Conservation (phyloP, 2,329 filamentous ascomycete species). For the Lojkania enalia region DNA sequence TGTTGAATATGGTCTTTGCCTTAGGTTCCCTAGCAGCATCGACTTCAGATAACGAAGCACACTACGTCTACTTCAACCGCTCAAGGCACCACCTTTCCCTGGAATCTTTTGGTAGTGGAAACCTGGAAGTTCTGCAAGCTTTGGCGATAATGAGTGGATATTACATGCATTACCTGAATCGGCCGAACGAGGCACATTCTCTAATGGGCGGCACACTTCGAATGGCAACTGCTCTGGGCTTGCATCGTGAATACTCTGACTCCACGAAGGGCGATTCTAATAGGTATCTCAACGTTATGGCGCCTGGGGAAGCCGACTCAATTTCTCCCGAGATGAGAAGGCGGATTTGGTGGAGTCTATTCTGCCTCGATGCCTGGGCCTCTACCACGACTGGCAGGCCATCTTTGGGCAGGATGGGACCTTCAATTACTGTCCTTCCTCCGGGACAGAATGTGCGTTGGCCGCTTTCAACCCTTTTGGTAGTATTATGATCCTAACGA, state of each 20-base stretch:
- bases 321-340: slow-evolving; percentile 46
- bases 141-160: slow-evolving; percentile 72
- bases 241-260: slow-evolving; percentile 66
- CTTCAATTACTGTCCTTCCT: slow-evolving; percentile 44
- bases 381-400: slow-evolving; percentile 50
- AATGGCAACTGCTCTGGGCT: slow-evolving; percentile 73
- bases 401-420: slow-evolving; percentile 43
- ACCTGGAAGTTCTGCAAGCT: slow-evolving; percentile 74
- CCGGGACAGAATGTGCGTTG: slow-evolving; percentile 39
- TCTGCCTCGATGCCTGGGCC: slow-evolving; percentile 50
- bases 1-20: slow-evolving; percentile 76
- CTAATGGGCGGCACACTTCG: slow-evolving; percentile 71
- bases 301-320: slow-evolving; percentile 34
- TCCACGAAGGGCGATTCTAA: slow-evolving; percentile 14
- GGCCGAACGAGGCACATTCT: slow-evolving; percentile 75
- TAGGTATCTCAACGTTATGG: slow-evolving; percentile 23
- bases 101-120: slow-evolving; percentile 69
- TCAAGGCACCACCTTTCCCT: slow-evolving; percentile 69
- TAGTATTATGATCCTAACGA: slow-evolving; percentile 9
- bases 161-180: slow-evolving; percentile 78
- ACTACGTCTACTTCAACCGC: slow-evolving; percentile 70
- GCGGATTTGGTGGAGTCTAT: slow-evolving; percentile 51
- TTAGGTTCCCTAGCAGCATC: slow-evolving; percentile 72
- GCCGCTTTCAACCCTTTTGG: slow-evolving; percentile 41
- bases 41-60: slow-evolving; percentile 64